A percentile compares a stretch with the other conserved stretches of the same genome.
phyloP scores from a whole-genome alignment of 108 stramenopile species.

The Pseudonitzschia pungens region DNA sequence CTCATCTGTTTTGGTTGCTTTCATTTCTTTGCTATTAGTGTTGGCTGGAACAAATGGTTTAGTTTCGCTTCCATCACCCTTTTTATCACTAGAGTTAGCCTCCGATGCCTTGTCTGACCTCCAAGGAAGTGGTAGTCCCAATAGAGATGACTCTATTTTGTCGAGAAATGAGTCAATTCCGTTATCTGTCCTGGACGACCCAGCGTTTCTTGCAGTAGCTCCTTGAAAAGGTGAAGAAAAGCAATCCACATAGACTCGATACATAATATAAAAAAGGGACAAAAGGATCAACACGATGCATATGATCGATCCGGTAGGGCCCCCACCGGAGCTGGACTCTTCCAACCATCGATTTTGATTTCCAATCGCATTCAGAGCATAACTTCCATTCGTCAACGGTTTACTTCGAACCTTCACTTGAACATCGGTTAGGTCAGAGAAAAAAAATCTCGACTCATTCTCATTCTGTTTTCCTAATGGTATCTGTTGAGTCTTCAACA shows the following conservation, averaged over 20 bases:
- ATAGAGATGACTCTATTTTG: too few species aligned
- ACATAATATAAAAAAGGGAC: slow-evolving; percentile 16
- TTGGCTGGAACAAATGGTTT: neutral
- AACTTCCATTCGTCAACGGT: neutral
- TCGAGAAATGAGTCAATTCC: neutral
- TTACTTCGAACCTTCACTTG: neutral
- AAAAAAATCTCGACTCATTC: neutral
- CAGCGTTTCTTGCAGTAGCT: neutral
- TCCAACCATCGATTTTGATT: neutral
- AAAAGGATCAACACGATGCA: slow-evolving; percentile 7
- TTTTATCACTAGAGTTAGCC: neutral
- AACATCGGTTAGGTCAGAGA: slow-evolving; percentile 7
- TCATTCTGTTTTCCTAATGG: slow-evolving; percentile 13
- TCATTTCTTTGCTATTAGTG: neutral
- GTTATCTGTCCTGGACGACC: neutral
- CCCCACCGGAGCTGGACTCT: neutral
- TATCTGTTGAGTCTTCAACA: slow-evolving; percentile 2
- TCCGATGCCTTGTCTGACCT: neutral
- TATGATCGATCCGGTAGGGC: neutral
- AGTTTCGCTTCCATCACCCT: neutral
- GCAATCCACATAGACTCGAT: slow-evolving; percentile 24
- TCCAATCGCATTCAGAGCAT: neutral
- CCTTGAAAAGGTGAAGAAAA: slow-evolving; percentile 16
- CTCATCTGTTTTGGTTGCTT: neutral
- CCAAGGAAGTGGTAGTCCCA: neutral